Percentiles rank a stretch among this genome's conserved stretches.
Evolutionary conservation across 176 grass and related monocot species (phyloP).

Genomic region (Oryza glumipatula): DNA sequence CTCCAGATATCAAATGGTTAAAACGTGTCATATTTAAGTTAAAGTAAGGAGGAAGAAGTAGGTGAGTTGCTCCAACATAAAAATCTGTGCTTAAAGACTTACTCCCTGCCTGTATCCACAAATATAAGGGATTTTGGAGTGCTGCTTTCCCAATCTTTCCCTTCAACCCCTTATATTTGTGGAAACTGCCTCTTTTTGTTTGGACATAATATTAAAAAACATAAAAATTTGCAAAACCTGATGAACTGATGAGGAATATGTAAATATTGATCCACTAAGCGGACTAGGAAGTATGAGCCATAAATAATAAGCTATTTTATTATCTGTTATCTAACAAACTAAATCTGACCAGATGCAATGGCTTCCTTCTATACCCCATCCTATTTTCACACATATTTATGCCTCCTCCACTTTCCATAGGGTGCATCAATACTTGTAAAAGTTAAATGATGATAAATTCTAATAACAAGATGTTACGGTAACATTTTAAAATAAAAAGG

Average conservation of each 20-base stretch:
- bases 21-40: constrained; percentile 10
- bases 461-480: no score
- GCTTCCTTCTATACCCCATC: background rate
- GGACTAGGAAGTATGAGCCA: background rate
- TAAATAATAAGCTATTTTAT: constrained; percentile 22
- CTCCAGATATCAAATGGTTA: constrained; percentile 10
- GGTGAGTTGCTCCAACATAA: background rate
- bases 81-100: background rate
- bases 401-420: constrained; percentile 5
- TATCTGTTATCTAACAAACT: constrained; percentile 17
- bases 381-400: constrained; percentile 28
- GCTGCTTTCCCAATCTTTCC: no score
- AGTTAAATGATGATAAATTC: constrained; percentile 7
- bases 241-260: constrained; percentile 1
- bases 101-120: no score
- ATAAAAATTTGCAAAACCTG: constrained; percentile 3
- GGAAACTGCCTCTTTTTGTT: background rate
- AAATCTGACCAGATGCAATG: background rate
- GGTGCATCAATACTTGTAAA: background rate
- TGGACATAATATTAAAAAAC: background rate
- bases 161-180: no score
- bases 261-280: background rate
- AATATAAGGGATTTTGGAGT: no score
- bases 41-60: constrained; percentile 10
- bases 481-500: no score